phyloP scores from a whole-genome alignment of 108 stramenopile genomes.

The Nitzschia inconspicua region DNA sequence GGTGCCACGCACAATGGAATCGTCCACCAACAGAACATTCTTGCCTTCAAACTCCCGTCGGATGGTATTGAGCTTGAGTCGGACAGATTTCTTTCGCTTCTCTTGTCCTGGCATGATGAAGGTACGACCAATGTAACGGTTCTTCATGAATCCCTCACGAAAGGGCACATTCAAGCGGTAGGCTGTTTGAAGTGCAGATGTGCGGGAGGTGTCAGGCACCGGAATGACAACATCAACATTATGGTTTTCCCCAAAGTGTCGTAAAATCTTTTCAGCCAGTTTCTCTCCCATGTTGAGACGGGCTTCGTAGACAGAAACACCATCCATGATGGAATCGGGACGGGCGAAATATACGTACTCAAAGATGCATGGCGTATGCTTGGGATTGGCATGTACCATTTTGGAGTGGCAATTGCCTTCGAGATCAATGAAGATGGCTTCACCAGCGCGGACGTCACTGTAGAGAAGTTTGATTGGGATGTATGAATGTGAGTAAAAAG shows the following conservation, averaged over 20 bases:
- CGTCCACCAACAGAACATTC: constrained; percentile 95
- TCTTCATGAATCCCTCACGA: constrained; percentile 99
- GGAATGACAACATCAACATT: constrained; percentile 96
- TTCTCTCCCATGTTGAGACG: constrained; percentile 97
- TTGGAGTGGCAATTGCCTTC: constrained; percentile 74
- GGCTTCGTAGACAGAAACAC: constrained; percentile 94
- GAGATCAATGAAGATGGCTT: constrained; percentile 89
- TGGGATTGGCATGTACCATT: constrained; percentile 35
- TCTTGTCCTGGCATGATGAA: constrained; percentile 99
- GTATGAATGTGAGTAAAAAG: not conserved
- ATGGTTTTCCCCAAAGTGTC: constrained; percentile 84
- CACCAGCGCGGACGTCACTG: constrained; percentile 92
- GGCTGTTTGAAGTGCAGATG: constrained; percentile 94
- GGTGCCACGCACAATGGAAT: constrained; percentile 97
- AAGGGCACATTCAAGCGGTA: constrained; percentile 83
- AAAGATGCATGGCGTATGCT: constrained; percentile 92
- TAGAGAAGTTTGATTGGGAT: not conserved
- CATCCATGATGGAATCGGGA: constrained; percentile 99
- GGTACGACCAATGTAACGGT: constrained; percentile 98
- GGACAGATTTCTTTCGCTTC: constrained; percentile 91
- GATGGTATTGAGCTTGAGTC: constrained; percentile 98
- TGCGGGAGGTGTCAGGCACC: constrained; percentile 96
- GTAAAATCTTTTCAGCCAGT: constrained; percentile 84
- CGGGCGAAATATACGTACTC: constrained; percentile 99
- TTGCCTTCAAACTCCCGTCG: constrained; percentile 85